Percentiles rank a stretch among this genome's conserved stretches.
phyloP scores from a whole-genome alignment of 2,329 filamentous ascomycete species.

The Verticillium albo-atrum region DNA sequence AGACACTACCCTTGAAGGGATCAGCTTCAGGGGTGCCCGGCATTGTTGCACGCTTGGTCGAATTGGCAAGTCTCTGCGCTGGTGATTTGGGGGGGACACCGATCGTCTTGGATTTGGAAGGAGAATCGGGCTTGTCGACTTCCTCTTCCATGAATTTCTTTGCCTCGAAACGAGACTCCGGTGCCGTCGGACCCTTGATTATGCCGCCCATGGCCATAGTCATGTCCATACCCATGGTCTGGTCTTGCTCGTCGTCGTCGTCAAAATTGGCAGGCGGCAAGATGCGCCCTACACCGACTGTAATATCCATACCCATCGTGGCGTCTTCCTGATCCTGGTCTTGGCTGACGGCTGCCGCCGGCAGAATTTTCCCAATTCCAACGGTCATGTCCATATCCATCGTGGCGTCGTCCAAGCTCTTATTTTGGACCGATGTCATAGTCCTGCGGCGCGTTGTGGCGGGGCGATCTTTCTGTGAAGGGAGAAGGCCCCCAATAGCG shows the following conservation, averaged over 20 bases:
- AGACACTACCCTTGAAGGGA: conserved; percentile 43
- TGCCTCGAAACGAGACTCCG: conserved; percentile 39
- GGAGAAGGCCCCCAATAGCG: conserved; percentile 54
- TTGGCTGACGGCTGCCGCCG: conserved; percentile 8
- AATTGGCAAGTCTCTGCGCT: not conserved
- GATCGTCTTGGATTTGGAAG: conserved; percentile 32
- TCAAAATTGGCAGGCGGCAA: conserved; percentile 26
- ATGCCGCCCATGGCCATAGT: conserved; percentile 62
- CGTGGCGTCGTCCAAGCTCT: conserved; percentile 49
- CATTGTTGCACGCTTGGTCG: conserved; percentile 18
- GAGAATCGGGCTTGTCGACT: conserved; percentile 41
- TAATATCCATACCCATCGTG: conserved; percentile 57
- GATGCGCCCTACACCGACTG: conserved; percentile 52
- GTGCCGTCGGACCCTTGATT: conserved; percentile 33
- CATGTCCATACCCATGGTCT: conserved; percentile 63
- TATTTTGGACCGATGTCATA: conserved; percentile 28
- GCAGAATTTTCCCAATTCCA: conserved; percentile 39
- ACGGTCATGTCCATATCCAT: conserved; percentile 54
- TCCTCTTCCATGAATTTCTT: conserved; percentile 58
- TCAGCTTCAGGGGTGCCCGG: conserved; percentile 40
- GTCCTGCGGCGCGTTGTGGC: conserved; percentile 19
- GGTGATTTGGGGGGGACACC: not conserved
- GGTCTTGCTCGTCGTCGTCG: conserved; percentile 27
- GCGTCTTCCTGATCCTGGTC: conserved; percentile 22
- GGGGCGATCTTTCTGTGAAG: conserved; percentile 17